phyloP scores from a whole-genome alignment of 163 green algal species.

The Trebouxia gelatinosa region DNA sequence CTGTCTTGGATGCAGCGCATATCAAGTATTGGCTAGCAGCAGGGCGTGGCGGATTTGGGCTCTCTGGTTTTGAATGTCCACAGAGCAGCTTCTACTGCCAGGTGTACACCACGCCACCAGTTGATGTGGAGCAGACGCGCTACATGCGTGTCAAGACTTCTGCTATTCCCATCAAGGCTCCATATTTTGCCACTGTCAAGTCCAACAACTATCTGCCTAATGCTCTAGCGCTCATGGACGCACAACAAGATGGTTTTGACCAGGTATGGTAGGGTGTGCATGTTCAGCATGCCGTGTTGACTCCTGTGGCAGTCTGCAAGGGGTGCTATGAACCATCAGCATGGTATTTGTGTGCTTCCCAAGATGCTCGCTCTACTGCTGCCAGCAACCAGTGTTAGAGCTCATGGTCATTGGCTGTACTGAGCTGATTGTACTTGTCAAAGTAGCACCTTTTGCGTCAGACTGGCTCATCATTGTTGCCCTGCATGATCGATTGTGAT shows the following conservation, averaged over 20 bases:
- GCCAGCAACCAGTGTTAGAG: no score
- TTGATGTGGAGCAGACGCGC: neutral
- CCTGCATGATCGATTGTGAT: no score
- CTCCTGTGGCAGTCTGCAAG: no score
- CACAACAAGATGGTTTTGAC: slow-evolving; percentile 57
- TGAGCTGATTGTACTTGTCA: no score
- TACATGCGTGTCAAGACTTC: slow-evolving; percentile 54
- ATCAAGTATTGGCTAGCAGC: slow-evolving; percentile 80
- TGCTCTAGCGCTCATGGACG: slow-evolving; percentile 64
- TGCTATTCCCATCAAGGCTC: slow-evolving; percentile 57
- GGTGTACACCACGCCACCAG: slow-evolving; percentile 30
- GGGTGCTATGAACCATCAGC: no score
- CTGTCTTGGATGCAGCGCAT: slow-evolving; percentile 61
- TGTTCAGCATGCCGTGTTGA: no score
- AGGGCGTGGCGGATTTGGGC: slow-evolving; percentile 74
- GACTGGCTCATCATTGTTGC: no score
- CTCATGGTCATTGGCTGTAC: no score
- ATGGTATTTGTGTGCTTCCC: neutral
- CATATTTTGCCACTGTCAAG: slow-evolving; percentile 65
- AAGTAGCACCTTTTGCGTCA: no score
- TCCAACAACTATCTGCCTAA: slow-evolving; percentile 78
- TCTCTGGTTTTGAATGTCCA: slow-evolving; percentile 54
- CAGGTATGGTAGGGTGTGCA: slow-evolving; percentile 44
- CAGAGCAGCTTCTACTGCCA: slow-evolving; percentile 70
- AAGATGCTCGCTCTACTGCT: no score